Conservation (phyloP, 2,329 filamentous ascomycete genomes). For the Aspergillus fructus region DNA sequence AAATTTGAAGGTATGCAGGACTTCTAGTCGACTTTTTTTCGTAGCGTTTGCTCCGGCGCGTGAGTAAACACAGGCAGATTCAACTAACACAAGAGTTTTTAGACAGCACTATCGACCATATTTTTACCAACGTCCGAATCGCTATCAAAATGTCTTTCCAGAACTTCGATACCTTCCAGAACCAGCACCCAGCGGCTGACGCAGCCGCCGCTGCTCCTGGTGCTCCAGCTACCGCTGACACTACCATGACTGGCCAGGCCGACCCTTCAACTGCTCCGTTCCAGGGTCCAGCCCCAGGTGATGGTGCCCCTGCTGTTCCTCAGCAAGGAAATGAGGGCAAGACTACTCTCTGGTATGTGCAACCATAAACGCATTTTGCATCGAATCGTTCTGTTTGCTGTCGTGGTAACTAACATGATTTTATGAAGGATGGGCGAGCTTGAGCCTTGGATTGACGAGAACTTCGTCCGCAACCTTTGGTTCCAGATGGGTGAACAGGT, state of each 20-base stretch:
- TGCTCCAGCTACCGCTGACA: slow-evolving; percentile 50
- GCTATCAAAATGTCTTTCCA: slow-evolving; percentile 62
- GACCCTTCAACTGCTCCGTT: slow-evolving; percentile 55
- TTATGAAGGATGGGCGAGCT: slow-evolving; percentile 93
- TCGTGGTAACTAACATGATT: neutral
- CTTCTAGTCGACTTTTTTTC: neutral
- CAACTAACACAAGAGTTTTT: neutral
- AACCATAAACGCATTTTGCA: slow-evolving; percentile 23
- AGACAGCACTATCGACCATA: slow-evolving; percentile 20
- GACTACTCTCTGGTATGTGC: slow-evolving; percentile 55
- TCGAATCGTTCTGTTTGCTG: neutral
- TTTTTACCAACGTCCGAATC: slow-evolving; percentile 21
- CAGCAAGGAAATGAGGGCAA: slow-evolving; percentile 55
- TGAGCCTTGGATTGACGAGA: slow-evolving; percentile 98
- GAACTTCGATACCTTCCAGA: slow-evolving; percentile 64
- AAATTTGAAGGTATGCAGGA: slow-evolving; percentile 22
- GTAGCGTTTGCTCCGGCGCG: neutral
- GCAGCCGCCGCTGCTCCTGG: slow-evolving; percentile 50
- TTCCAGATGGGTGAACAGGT: slow-evolving; percentile 91
- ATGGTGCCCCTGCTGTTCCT: slow-evolving; percentile 43
- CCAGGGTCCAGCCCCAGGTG: slow-evolving; percentile 48
- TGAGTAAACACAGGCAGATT: neutral
- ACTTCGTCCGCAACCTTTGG: slow-evolving; percentile 94
- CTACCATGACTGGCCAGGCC: slow-evolving; percentile 57
- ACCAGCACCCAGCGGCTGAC: slow-evolving; percentile 58